phyloP scores from a whole-genome alignment of 1,284 basidiomycete species.

The Fomitiporia mediterranea region DNA sequence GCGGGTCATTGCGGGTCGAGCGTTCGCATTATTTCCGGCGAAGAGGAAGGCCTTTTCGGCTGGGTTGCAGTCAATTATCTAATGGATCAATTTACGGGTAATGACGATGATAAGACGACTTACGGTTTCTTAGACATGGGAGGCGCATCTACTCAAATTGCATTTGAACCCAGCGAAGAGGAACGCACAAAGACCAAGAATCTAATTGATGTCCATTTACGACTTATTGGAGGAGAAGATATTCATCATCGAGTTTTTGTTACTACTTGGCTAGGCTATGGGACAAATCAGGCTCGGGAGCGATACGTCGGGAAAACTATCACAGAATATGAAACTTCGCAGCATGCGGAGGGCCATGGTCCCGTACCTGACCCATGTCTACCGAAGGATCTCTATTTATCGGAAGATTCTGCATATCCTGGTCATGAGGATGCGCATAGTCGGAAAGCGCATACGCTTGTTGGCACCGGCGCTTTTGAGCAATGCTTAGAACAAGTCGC shows the following conservation, averaged over 20 bases:
- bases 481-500: slow-evolving; percentile 73
- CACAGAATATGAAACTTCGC: slow-evolving; percentile 44
- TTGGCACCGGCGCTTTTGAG: slow-evolving; percentile 91
- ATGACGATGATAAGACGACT: slow-evolving; percentile 63
- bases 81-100: slow-evolving; percentile 90
- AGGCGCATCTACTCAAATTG: slow-evolving; percentile 97
- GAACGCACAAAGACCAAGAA: slow-evolving; percentile 54
- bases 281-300: slow-evolving; percentile 93
- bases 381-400: slow-evolving; percentile 66
- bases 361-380: slow-evolving; percentile 85
- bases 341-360: slow-evolving; percentile 32
- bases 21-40: slow-evolving; percentile 93
- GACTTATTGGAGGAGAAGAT: slow-evolving; percentile 80
- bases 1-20: slow-evolving; percentile 83
- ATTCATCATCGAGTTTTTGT: slow-evolving; percentile 94
- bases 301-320: slow-evolving; percentile 78
- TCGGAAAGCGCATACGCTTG: slow-evolving; percentile 52
- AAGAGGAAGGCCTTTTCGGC: slow-evolving; percentile 97
- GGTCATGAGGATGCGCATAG: slow-evolving; percentile 39
- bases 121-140: slow-evolving; percentile 99
- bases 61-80: slow-evolving; percentile 99
- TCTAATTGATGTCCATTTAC: slow-evolving; percentile 77
- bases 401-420: slow-evolving; percentile 45
- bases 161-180: slow-evolving; percentile 75
- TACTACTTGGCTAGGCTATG: slow-evolving; percentile 98